Evolutionary conservation across 2,329 filamentous ascomycete species (phyloP), one percentile per base, ranked within the genome.

Genomic region (Ophiocordyceps unilateralis): DNA sequence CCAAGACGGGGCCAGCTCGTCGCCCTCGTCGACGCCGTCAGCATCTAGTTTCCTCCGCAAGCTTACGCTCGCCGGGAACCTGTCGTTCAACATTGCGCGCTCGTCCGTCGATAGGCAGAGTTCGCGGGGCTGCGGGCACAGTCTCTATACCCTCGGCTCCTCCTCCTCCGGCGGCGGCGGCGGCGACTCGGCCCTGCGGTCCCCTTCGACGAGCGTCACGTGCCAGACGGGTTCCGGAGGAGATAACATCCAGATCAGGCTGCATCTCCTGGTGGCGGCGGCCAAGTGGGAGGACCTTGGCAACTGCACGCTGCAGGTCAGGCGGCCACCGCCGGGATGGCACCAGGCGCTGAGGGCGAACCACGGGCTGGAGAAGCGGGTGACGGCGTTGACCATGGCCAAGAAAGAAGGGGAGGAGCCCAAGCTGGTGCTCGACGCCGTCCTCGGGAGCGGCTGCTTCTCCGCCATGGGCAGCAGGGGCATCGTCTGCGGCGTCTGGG

Each of bases 221-320:
- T 66, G 67, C 52, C 64, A 62, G 19, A 60, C 79, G 20, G 82
- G 80, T 43, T 78, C 85, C 45, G 80, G 80, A 43, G 49, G 49
- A 6, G 61, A 62, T 21, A 87, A 91, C 53, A 77, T 89, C 42
- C 88, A 88, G 51, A 84, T 95, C 51, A 74, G 87, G 30, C 73
- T 96, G 12, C 94, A 96, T 58, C 69, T 84, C 41, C 78, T 89
- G 41, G 81, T 87, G 46, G 68, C 74, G 1, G 68, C 76, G 12
- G 77, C 77, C 41, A 89, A 89, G 57, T 98, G 91, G 91, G 79
- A 86, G 47, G 88, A 96, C 57, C 78, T 88, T 65, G 89, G 91
- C 49, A 79, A 84, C 51, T 93, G 87, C 46, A 71, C 78, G 32
- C 66, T 98, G 46, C 85, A 83, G 15, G 86, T 98, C 53, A 78